phyloP scores from a whole-genome alignment of 352 stramenopile species.

The Phytophthora vignae region DNA sequence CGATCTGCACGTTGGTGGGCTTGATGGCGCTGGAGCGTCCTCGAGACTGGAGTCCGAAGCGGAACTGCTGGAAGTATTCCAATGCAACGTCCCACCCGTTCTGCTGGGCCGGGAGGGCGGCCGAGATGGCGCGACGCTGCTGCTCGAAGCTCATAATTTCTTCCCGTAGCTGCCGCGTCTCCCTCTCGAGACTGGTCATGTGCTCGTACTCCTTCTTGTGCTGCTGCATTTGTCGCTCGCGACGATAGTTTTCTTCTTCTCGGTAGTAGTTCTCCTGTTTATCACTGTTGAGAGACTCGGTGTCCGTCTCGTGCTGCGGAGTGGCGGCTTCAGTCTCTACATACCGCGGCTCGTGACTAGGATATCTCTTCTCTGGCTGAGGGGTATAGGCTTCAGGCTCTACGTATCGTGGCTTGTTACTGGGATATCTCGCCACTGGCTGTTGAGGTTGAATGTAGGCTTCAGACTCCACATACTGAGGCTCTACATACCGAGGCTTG shows the following conservation, averaged over 20 bases:
- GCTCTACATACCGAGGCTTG: no score
- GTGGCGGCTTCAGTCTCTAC: conserved; percentile 1
- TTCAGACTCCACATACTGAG: no score
- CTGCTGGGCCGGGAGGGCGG: background rate
- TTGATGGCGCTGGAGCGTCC: conserved; percentile 3
- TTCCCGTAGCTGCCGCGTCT: conserved; percentile 16
- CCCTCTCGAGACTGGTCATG: conserved; percentile 14
- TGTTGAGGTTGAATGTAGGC: no score
- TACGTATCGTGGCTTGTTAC: no score
- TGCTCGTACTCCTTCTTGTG: conserved; percentile 14
- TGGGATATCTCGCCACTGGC: no score
- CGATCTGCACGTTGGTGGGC: conserved; percentile 5
- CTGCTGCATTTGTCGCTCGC: conserved; percentile 1
- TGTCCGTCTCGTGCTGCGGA: conserved; percentile 20
- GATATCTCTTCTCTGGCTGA: no score
- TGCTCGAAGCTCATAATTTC: conserved; percentile 20
- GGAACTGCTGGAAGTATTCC: conserved; percentile 26
- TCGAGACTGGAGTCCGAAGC: conserved; percentile 11
- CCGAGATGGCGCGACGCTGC: background rate
- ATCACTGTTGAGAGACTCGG: conserved; percentile 20
- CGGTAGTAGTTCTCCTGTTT: background rate
- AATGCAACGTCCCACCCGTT: conserved; percentile 21
- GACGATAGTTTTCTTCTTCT: background rate
- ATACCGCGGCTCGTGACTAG: background rate
- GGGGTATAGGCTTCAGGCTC: no score